Base-by-base conservation (phyloP, 2,329 filamentous ascomycete species). In the Aspergillus fijiensis region DNA sequence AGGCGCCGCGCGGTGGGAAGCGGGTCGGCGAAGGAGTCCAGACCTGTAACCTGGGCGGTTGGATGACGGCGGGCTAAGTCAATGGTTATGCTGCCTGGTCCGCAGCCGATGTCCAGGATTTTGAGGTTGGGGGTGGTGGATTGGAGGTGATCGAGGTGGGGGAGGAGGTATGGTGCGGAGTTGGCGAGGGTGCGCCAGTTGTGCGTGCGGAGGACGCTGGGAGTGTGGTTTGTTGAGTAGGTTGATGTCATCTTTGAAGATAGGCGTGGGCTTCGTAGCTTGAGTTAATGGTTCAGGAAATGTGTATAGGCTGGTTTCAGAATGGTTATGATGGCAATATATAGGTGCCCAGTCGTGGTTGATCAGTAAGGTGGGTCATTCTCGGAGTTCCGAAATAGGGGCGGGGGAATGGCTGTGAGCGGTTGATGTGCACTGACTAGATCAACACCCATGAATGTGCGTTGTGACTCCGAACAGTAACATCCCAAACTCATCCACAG, bases 401-500 rank as follows among this genome's bases (percentile, higher is more conserved):
- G 33, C 39, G 33, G 6, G 14, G 16, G 39, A 4, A 19, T 21
- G 19, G 14, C 27, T 9, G 27, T 29, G 7, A 29, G 19, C 12
- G n/a, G 16, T 23, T 4, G 45, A 23, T 51, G 33, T 12, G 33
- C 33, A 12, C 7, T 25, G 3, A 42, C 9, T 2, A 12, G 3
- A 21, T 59, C 47, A 73, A 61, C 68, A 69, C 1, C 71, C 70
- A 61, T 72, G 70, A 6, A 70, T 63, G 65, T 71, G 70, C 4
- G 59, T 62, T 29, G 65, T 69, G n/a, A 68, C 64, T 5, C 80
- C 75, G 62, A 82, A 85, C 1, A 85, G 53, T 80, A 84, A 82
- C 21, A 77, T 83, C 0, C 83, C 83, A 67, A 80, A 85, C 52
- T 83, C 82, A 64, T 86, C 84, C 0, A 83, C 69, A 16, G 70